These are phyloP conservation scores for Neofusicoccum ribis DNA, from an alignment of 2,329 filamentous ascomycete genomes.

Conservation along the genomic window DNA sequence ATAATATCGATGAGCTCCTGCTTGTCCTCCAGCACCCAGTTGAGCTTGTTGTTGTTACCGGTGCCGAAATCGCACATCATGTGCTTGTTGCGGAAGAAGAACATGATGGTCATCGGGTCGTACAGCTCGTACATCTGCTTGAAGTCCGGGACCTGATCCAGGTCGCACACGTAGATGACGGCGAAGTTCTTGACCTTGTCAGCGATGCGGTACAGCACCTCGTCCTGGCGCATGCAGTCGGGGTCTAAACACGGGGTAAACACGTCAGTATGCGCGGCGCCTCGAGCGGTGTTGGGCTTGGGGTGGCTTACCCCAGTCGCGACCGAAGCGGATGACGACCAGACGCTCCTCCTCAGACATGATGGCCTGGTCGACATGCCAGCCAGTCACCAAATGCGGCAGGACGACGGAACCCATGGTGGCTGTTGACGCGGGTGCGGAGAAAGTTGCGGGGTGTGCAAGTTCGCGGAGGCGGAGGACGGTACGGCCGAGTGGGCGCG, in stretches of 20 bases:
- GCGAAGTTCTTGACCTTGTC: slow-evolving; percentile 93
- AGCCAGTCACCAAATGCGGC: slow-evolving; percentile 82
- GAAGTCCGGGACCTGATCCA: slow-evolving; percentile 57
- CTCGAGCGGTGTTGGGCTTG: slow-evolving; percentile 38
- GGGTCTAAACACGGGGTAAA: slow-evolving; percentile 52
- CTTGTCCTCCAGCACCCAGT: slow-evolving; percentile 96
- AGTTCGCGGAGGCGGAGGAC: neutral
- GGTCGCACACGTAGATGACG: slow-evolving; percentile 84
- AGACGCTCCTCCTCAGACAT: slow-evolving; percentile 82
- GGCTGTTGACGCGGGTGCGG: neutral
- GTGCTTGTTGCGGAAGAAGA: slow-evolving; percentile 97
- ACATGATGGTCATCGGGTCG: slow-evolving; percentile 94
- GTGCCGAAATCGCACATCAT: slow-evolving; percentile 99
- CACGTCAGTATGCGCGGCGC: neutral
- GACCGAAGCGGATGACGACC: slow-evolving; percentile 89
- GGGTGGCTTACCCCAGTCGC: slow-evolving; percentile 51
- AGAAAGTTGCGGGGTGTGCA: neutral
- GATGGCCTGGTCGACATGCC: slow-evolving; percentile 97
- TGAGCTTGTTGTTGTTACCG: slow-evolving; percentile 95
- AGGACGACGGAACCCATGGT: slow-evolving; percentile 79
- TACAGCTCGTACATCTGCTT: slow-evolving; percentile 58
- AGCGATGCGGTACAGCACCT: slow-evolving; percentile 91
- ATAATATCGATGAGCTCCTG: slow-evolving; percentile 98
- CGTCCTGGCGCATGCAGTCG: slow-evolving; percentile 82
- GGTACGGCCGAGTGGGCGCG: neutral